A percentile compares a stretch with the other conserved stretches of the same genome.
phyloP scores from a whole-genome alignment of 345 rosid genomes.

The Salix dunnii region DNA sequence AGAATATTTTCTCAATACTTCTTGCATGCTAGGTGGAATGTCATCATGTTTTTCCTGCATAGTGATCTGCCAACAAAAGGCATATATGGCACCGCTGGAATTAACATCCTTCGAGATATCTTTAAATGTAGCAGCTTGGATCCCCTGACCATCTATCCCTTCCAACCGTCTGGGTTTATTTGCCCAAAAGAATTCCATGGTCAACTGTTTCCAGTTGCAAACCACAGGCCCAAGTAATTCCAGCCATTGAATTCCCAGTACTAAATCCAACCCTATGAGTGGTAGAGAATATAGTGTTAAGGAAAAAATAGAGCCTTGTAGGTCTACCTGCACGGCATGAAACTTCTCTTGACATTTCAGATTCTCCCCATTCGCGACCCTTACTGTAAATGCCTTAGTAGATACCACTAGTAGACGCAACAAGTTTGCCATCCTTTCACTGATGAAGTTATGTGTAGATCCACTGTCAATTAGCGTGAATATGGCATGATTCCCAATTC shows the following conservation, averaged over 20 bases:
- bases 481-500: no score
- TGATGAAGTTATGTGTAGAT: no score
- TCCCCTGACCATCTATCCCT: rapidly evolving
- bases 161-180: rapidly evolving
- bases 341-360: background rate
- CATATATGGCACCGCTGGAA: no score
- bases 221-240: background rate
- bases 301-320: background rate
- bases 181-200: background rate
- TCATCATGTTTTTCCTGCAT: rapidly evolving
- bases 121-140: no score
- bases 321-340: background rate
- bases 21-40: no score
- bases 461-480: no score
- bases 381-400: no score
- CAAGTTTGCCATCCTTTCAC: no score
- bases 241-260: background rate
- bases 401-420: no score
- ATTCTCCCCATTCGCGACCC: background rate
- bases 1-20: background rate
- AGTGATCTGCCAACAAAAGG: background rate
- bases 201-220: background rate
- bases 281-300: background rate
- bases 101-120: no score
- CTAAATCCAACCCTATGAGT: background rate